Conservation (phyloP, 495 filamentous ascomycete genomes). For the Haplographium delicatum region DNA sequence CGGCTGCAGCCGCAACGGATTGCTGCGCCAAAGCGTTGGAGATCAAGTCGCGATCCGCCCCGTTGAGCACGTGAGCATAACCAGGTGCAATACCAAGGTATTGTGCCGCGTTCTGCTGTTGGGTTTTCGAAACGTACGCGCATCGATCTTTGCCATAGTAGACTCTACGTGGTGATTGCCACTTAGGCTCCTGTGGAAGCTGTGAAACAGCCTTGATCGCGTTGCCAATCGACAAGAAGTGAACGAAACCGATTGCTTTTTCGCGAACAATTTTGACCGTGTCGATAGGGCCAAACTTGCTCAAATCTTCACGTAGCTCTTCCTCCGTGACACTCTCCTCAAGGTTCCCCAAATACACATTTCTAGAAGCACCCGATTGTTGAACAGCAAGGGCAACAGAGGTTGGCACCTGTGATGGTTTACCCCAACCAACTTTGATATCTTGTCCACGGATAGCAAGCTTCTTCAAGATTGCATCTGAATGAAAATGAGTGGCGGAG, state of each 20-base stretch:
- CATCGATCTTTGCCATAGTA: constrained; percentile 99
- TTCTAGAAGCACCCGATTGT: constrained; percentile 95
- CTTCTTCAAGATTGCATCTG: constrained; percentile 98
- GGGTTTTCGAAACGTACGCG: constrained; percentile 98
- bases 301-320: constrained; percentile 88
- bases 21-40: constrained; percentile 95
- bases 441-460: constrained; percentile 96
- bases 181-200: constrained; percentile 91
- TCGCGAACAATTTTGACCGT: constrained; percentile 97
- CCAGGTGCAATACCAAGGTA: constrained; percentile 98
- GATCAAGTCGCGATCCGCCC: constrained; percentile 91
- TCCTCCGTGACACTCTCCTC: constrained; percentile 87
- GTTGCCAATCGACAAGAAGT: constrained; percentile 95
- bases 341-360: constrained; percentile 94
- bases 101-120: constrained; percentile 98
- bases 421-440: constrained; percentile 99
- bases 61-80: constrained; percentile 92
- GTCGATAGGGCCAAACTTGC: constrained; percentile 94
- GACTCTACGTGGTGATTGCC: constrained; percentile 90
- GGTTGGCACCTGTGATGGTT: constrained; percentile 95
- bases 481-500: constrained; percentile 98
- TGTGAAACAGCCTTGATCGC: constrained; percentile 99
- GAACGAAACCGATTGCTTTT: constrained; percentile 97
- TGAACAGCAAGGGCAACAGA: constrained; percentile 95
- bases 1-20: constrained; percentile 92